Evolutionary conservation across 192 early-diverging fungal genomes (phyloP).

Genomic region (Backusella circina): DNA sequence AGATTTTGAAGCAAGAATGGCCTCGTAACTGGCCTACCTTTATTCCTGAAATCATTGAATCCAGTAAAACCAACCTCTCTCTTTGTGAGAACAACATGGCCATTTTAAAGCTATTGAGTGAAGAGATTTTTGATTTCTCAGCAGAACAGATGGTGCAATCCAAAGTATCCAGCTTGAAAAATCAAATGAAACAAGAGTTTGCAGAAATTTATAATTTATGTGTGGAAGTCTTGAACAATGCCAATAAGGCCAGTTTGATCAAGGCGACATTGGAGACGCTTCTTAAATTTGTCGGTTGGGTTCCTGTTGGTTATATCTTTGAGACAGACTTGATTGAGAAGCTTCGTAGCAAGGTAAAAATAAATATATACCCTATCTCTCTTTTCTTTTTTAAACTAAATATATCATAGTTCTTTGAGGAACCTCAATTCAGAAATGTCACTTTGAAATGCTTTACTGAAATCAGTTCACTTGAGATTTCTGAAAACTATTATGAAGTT

Average conservation of each 20-base stretch:
- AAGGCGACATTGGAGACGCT: constrained; percentile 91
- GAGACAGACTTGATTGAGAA: constrained; percentile 89
- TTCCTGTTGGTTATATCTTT: constrained; percentile 97
- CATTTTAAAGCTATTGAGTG: constrained; percentile 95
- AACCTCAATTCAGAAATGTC: constrained; percentile 85
- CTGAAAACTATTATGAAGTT: constrained; percentile 80
- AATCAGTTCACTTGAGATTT: constrained; percentile 84
- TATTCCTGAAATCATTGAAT: constrained; percentile 96
- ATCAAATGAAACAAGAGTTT: constrained; percentile 94
- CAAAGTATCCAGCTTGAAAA: constrained; percentile 92
- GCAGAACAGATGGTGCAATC: constrained; percentile 98
- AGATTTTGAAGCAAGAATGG: constrained; percentile 99
- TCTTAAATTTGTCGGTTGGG: constrained; percentile 96
- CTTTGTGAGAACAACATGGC: constrained; percentile 99
- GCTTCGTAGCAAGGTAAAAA: constrained; percentile 71
- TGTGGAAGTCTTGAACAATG: constrained; percentile 90
- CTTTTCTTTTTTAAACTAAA: background rate
- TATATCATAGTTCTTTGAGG: constrained; percentile 73
- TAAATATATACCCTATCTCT: background rate
- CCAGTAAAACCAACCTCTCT: constrained; percentile 85
- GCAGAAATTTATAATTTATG: constrained; percentile 94
- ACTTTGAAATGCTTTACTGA: constrained; percentile 97
- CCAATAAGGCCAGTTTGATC: constrained; percentile 85
- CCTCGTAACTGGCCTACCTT: constrained; percentile 98
- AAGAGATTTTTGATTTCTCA: constrained; percentile 99